phyloP scores from a whole-genome alignment of 2,329 filamentous ascomycete genomes.

The Fonsecaea pedrosoi region DNA sequence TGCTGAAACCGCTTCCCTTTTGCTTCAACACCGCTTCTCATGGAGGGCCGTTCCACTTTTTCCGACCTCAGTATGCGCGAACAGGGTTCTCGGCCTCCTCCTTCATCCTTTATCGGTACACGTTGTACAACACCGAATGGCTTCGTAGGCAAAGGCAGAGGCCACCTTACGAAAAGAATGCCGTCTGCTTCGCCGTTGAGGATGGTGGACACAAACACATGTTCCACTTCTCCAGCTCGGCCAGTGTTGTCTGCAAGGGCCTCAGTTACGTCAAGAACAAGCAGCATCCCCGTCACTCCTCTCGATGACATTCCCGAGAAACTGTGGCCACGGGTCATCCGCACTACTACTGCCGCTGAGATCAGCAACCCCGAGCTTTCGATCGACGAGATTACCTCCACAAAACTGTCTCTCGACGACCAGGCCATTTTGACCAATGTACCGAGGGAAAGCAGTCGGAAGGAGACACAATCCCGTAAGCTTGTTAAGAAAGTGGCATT shows the following conservation, averaged over 20 bases:
- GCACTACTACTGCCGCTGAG: slow-evolving; percentile 31
- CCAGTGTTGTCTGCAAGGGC: slow-evolving; percentile 17
- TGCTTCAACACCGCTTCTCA: neutral
- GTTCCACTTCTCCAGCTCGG: slow-evolving; percentile 12
- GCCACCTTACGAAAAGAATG: slow-evolving; percentile 17
- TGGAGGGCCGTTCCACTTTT: neutral
- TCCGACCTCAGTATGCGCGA: slow-evolving; percentile 9
- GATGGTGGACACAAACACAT: slow-evolving; percentile 14
- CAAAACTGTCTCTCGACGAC: slow-evolving; percentile 33
- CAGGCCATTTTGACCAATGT: slow-evolving; percentile 27
- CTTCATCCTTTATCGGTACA: neutral
- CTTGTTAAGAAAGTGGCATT: slow-evolving; percentile 11
- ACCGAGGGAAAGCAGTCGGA: slow-evolving; percentile 19
- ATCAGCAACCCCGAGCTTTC: slow-evolving; percentile 32
- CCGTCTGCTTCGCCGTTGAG: slow-evolving; percentile 25
- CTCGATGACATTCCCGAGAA: slow-evolving; percentile 34
- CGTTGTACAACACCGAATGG: slow-evolving; percentile 3
- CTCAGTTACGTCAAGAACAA: slow-evolving; percentile 27
- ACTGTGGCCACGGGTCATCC: slow-evolving; percentile 33
- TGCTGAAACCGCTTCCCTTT: neutral
- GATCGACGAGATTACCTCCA: slow-evolving; percentile 35
- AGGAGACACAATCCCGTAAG: slow-evolving; percentile 11
- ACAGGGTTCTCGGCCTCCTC: slow-evolving; percentile 2
- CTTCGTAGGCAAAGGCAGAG: slow-evolving; percentile 13
- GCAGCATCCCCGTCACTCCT: slow-evolving; percentile 29